Evolutionary conservation across 352 stramenopile genomes (phyloP), one percentile per base, ranked within the genome.

Genomic region (Globisporangium heterothallicum): DNA sequence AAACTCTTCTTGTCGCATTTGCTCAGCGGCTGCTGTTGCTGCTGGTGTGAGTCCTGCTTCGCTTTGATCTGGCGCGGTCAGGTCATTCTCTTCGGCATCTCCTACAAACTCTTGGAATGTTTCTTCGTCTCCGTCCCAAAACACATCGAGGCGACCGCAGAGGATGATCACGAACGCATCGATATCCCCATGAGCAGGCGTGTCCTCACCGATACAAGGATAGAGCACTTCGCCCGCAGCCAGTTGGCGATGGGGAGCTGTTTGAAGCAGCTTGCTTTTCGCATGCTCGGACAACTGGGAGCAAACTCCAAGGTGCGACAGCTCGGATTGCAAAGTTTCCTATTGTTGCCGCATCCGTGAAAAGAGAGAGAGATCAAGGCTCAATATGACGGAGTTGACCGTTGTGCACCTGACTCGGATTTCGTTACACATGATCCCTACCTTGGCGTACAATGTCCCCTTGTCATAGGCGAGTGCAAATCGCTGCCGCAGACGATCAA

Each of bases 101-200:
- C 7, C 18, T 18, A 26, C 43, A 7, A 41, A 56, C 10, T 42
- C 30, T 27, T 29, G 38, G 41, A 42, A 44, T 10, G 10, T 25
- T 16, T 47, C 34, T 19, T 59, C 44, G 35, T 57, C 36, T 8
- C 60, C 68, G 0, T 68, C 63, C 49, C 71, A 85, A 30, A 72
- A 71, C 12, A 85, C 59, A 36, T 83, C 72, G n/a, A 85, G 25
- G 8, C 57, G 54, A 4, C 74, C 74, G 0, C 53, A 68, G 16
- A 78, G 51, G 9, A 85, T 64, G 10, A 82, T 48, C 1, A 64
- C 47, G 25, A 82, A 66, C 2, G 61, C 63, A 16, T 65, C 12
- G 6, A 47, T 40, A 19, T 53, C 42, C 21, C 44, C 25, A 30
- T 46, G 14, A 14, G 36, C 12, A 6, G 22, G 14, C 29, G 22